These are phyloP conservation scores for Scheffersomyces coipomensis DNA, from an alignment of 805 yeast genomes.

Conservation along the genomic window DNA sequence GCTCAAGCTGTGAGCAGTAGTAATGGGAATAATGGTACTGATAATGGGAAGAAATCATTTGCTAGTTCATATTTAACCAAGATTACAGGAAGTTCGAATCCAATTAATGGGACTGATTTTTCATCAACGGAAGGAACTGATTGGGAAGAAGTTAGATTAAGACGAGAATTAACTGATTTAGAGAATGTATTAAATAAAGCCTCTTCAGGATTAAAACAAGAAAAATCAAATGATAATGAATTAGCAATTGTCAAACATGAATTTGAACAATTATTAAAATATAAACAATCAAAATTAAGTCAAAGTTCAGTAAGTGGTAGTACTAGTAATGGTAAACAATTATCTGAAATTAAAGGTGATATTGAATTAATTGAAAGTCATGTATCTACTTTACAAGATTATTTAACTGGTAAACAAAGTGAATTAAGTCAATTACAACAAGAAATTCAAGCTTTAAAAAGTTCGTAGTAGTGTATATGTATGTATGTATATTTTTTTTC, in stretches of 20 bases:
- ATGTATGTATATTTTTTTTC: background rate
- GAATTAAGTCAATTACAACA: slow-evolving; percentile 54
- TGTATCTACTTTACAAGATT: slow-evolving; percentile 68
- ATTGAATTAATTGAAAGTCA: slow-evolving; percentile 74
- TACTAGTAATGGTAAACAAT: slow-evolving; percentile 25
- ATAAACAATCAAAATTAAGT: slow-evolving; percentile 65
- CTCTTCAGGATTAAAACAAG: slow-evolving; percentile 16
- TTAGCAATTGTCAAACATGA: slow-evolving; percentile 51
- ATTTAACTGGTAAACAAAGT: slow-evolving; percentile 54
- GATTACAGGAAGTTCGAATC: slow-evolving; percentile 48
- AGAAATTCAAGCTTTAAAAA: slow-evolving; percentile 32
- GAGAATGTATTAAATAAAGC: slow-evolving; percentile 65
- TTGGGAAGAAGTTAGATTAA: slow-evolving; percentile 88
- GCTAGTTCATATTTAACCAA: slow-evolving; percentile 55
- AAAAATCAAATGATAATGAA: slow-evolving; percentile 18
- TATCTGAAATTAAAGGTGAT: slow-evolving; percentile 57
- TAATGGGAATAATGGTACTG: slow-evolving; percentile 7
- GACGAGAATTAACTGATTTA: slow-evolving; percentile 72
- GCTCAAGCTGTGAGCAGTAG: slow-evolving; percentile 14
- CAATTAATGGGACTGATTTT: slow-evolving; percentile 63
- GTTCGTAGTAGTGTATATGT: background rate
- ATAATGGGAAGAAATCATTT: slow-evolving; percentile 32
- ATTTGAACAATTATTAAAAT: slow-evolving; percentile 76
- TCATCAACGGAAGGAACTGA: slow-evolving; percentile 75
- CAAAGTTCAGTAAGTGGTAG: no score